Conservation (phyloP, 495 filamentous ascomycete species). For the Neurospora sp. region DNA sequence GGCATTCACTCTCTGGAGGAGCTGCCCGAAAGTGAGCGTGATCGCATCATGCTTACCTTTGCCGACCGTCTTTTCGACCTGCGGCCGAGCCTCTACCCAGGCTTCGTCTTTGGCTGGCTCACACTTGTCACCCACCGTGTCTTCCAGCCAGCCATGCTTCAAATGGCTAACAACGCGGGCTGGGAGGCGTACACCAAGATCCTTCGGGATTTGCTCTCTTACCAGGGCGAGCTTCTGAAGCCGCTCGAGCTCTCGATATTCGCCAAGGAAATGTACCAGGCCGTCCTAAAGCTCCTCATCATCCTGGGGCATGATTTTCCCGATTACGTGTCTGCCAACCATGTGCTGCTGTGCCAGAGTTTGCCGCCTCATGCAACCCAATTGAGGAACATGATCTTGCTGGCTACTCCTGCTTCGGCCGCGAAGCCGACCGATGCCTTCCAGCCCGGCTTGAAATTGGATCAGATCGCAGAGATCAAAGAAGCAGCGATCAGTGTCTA, state of each 20-base stretch:
- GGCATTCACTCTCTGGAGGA: constrained; percentile 36
- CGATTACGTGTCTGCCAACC: constrained; percentile 81
- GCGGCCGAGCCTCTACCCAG: constrained; percentile 64
- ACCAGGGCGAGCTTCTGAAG: constrained; percentile 74
- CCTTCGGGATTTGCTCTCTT: constrained; percentile 62
- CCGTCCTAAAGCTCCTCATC: constrained; percentile 68
- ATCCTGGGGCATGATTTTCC: constrained; percentile 91
- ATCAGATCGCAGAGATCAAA: constrained; percentile 67
- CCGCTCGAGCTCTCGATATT: constrained; percentile 55
- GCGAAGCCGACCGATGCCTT: constrained; percentile 76
- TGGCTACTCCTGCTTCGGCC: constrained; percentile 67
- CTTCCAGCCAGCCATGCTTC: constrained; percentile 74
- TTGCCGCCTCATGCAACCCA: constrained; percentile 82
- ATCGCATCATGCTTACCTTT: constrained; percentile 61
- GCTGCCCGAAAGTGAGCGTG: constrained; percentile 43
- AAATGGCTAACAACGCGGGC: constrained; percentile 56
- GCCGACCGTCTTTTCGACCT: constrained; percentile 66
- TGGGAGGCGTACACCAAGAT: constrained; percentile 69
- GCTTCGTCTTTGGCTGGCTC: constrained; percentile 80
- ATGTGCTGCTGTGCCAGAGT: constrained; percentile 72
- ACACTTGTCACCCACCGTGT: constrained; percentile 71
- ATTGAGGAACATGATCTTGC: constrained; percentile 79
- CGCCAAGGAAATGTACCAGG: constrained; percentile 76
- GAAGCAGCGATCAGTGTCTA: constrained; percentile 52
- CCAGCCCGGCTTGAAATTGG: constrained; percentile 66